Conservation (phyloP, 257 asterid genomes). For the Euphrasia confusa region DNA sequence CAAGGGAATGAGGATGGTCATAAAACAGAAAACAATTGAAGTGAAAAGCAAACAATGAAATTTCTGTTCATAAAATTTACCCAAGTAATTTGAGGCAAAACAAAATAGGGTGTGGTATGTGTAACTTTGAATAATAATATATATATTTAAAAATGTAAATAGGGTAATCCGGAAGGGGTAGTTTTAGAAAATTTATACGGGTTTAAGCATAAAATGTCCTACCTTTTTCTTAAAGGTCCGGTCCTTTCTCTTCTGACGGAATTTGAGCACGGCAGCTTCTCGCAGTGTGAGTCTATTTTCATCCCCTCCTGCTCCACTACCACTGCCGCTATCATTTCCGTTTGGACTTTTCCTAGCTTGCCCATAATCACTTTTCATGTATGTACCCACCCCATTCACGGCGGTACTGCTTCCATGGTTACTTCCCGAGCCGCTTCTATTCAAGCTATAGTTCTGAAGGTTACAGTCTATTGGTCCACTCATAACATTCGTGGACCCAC, state of each 20-base stretch:
- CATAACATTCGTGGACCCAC: neutral
- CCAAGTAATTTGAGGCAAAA: too few species aligned
- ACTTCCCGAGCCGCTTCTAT: slow-evolving; percentile 3
- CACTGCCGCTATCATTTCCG: slow-evolving; percentile 25
- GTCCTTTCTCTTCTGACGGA: slow-evolving; percentile 51
- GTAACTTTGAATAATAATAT: too few species aligned
- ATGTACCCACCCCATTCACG: slow-evolving; percentile 26
- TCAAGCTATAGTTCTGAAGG: neutral
- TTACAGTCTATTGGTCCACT: neutral
- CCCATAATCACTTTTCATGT: slow-evolving; percentile 36
- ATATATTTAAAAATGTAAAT: too few species aligned
- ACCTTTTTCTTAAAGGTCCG: slow-evolving; percentile 54
- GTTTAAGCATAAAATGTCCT: neutral
- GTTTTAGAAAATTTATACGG: too few species aligned
- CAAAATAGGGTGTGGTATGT: too few species aligned
- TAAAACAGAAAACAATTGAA: neutral
- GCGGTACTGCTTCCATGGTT: slow-evolving; percentile 30
- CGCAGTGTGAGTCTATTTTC: slow-evolving; percentile 36
- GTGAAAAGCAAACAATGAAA: neutral
- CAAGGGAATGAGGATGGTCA: neutral
- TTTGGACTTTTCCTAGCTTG: slow-evolving; percentile 37
- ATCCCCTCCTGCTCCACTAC: slow-evolving; percentile 34
- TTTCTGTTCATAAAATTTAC: too few species aligned
- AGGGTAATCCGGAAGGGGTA: too few species aligned
- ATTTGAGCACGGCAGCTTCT: slow-evolving; percentile 50